phyloP scores from a whole-genome alignment of 2,329 filamentous ascomycete species.

The Emydomyces testavorans region DNA sequence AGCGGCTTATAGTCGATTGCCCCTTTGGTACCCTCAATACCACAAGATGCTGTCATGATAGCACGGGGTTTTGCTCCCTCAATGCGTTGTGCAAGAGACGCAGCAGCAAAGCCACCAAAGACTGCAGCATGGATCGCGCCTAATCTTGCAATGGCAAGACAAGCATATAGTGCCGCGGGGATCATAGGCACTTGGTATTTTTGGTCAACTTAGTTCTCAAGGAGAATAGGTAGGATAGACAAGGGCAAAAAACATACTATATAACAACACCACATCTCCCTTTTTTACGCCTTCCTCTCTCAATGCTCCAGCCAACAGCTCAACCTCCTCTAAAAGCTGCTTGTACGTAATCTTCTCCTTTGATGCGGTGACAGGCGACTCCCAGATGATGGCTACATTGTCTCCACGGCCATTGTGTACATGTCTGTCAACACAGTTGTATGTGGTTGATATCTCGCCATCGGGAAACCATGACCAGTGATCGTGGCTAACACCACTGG shows the following conservation, averaged over 20 bases:
- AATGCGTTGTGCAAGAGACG: constrained; percentile 75
- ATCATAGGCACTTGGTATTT: constrained; percentile 96
- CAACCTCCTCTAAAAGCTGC: constrained; percentile 66
- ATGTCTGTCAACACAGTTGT: constrained; percentile 84
- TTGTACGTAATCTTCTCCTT: constrained; percentile 65
- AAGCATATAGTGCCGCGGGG: constrained; percentile 73
- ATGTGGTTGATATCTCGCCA: constrained; percentile 80
- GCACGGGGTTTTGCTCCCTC: constrained; percentile 64
- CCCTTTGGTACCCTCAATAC: constrained; percentile 75
- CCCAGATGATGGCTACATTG: constrained; percentile 67
- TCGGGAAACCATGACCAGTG: constrained; percentile 86
- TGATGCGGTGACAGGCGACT: constrained; percentile 67
- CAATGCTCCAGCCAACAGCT: constrained; percentile 68
- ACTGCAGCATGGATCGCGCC: constrained; percentile 86
- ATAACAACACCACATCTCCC: constrained; percentile 80
- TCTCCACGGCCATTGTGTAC: constrained; percentile 68
- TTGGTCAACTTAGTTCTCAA: no score
- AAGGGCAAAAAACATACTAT: constrained; percentile 48
- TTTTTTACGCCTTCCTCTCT: constrained; percentile 68
- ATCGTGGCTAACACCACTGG: constrained; percentile 49
- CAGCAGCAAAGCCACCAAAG: constrained; percentile 79
- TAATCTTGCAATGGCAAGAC: constrained; percentile 67
- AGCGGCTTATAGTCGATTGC: constrained; percentile 66
- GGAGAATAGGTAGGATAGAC: not conserved
- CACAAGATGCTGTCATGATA: constrained; percentile 81